phyloP scores from a whole-genome alignment of 768 basidiomycete species.

The Lyophyllum atratum region DNA sequence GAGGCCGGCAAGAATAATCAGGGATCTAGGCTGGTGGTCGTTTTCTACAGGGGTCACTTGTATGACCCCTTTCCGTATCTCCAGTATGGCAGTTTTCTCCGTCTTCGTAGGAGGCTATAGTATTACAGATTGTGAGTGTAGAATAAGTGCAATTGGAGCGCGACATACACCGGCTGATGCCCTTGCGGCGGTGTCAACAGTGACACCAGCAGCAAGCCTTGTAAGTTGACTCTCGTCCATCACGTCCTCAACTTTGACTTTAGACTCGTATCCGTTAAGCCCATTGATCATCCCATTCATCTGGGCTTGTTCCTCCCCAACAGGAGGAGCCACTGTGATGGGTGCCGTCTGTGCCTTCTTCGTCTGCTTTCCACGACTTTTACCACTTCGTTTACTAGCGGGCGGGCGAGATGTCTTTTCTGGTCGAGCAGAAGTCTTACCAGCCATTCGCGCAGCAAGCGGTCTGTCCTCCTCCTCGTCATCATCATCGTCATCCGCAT shows the following conservation, averaged over 20 bases:
- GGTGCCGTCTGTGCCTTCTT: constrained; percentile 61
- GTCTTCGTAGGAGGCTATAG: constrained; percentile 53
- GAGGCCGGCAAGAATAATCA: constrained; percentile 89
- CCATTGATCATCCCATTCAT: constrained; percentile 46
- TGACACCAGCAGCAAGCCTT: constrained; percentile 78
- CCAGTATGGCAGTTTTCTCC: constrained; percentile 79
- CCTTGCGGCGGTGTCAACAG: constrained; percentile 62
- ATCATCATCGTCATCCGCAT: constrained; percentile 44
- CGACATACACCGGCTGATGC: constrained; percentile 48
- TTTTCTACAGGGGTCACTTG: constrained; percentile 84
- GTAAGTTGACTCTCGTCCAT: constrained; percentile 78
- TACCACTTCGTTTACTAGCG: constrained; percentile 25
- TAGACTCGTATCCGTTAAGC: constrained; percentile 45
- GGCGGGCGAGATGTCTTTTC: constrained; percentile 29
- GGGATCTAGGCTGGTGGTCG: constrained; percentile 71
- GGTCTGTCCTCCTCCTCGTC: constrained; percentile 64
- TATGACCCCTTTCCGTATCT: constrained; percentile 83
- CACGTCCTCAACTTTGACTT: constrained; percentile 75
- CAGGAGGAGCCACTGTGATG: constrained; percentile 41
- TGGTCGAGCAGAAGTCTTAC: constrained; percentile 27
- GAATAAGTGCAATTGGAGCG: background rate
- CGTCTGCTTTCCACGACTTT: constrained; percentile 61
- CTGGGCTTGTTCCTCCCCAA: constrained; percentile 36
- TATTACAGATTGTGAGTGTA: background rate
- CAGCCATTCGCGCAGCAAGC: constrained; percentile 47